Percentiles rank a stretch among this genome's conserved stretches.
Evolutionary conservation across 257 asterid species (phyloP).

Genomic region (Petunia secreta): DNA sequence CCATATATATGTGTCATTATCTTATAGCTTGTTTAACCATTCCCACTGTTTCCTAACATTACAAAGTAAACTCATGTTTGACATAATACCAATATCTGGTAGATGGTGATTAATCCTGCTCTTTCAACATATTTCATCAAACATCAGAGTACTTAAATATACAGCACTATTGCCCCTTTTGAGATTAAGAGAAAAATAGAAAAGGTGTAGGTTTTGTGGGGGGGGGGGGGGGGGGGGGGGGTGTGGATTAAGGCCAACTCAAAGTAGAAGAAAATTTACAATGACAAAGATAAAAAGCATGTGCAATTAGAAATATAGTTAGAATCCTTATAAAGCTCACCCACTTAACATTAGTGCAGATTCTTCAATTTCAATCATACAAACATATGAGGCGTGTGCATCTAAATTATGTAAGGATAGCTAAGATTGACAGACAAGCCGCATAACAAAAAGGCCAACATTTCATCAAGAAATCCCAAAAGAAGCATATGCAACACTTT

Average conservation of each 20-base stretch:
- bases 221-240: not conserved
- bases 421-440: conserved; percentile 57
- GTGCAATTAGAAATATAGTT: not conserved
- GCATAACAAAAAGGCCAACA: conserved; percentile 52
- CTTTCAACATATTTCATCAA: not conserved
- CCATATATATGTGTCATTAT: too few relatives aligned
- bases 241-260: not conserved
- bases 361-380: conserved; percentile 57
- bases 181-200: not conserved
- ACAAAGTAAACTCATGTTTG: too few relatives aligned
- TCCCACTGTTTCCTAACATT: too few relatives aligned
- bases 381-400: conserved; percentile 54
- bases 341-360: conserved; percentile 5
- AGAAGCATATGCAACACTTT: conserved; percentile 33
- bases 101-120: too few relatives aligned
- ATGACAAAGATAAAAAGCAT: not conserved
- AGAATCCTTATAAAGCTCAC: not conserved
- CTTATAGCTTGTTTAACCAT: too few relatives aligned
- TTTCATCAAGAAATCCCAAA: conserved; percentile 34
- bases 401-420: conserved; percentile 29
- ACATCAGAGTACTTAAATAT: not conserved
- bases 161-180: not conserved
- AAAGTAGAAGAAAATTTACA: not conserved
- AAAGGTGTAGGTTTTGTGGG: not conserved
- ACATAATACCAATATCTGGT: too few relatives aligned